Evolutionary conservation across 148 eudicot species (phyloP).

Genomic region (Silene uniflora): DNA sequence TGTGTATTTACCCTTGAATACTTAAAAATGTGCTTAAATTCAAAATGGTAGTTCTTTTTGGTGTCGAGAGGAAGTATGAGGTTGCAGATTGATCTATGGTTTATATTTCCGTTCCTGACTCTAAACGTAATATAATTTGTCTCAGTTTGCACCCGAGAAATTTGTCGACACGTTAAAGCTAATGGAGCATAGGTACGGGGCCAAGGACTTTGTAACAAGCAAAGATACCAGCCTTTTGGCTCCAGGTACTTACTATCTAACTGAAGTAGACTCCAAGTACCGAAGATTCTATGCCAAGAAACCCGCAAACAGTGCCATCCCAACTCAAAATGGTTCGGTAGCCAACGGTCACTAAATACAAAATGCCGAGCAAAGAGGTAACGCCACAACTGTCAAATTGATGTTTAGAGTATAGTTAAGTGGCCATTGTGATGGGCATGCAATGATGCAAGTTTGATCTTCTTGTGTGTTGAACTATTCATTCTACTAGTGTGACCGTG

Average conservation of each 20-base stretch:
- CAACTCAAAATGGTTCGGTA: constrained; percentile 33
- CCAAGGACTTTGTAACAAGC: constrained; percentile 76
- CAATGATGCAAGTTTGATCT: constrained; percentile 4
- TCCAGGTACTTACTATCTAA: constrained; percentile 76
- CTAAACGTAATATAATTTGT: neutral
- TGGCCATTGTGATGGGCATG: constrained; percentile 2
- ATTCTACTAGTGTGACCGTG: constrained; percentile 24
- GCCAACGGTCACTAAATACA: constrained; percentile 53
- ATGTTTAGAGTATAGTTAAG: neutral
- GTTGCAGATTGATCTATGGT: neutral
- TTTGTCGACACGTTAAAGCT: constrained; percentile 75
- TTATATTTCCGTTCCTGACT: constrained; percentile 5
- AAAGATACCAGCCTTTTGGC: constrained; percentile 64
- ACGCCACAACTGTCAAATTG: constrained; percentile 7
- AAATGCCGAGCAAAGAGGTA: neutral
- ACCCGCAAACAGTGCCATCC: constrained; percentile 14
- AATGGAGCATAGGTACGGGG: constrained; percentile 90
- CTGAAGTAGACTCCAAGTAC: constrained; percentile 75
- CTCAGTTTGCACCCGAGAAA: constrained; percentile 79
- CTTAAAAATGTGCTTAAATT: neutral
- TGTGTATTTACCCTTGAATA: neutral
- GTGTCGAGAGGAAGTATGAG: no score
- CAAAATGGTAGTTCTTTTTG: neutral
- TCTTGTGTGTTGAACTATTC: constrained; percentile 9
- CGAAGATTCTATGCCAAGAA: constrained; percentile 67